Evolutionary conservation across 306 rosid species (phyloP), one percentile per base, ranked within the genome.

Genomic region (Trifolium dubium): DNA sequence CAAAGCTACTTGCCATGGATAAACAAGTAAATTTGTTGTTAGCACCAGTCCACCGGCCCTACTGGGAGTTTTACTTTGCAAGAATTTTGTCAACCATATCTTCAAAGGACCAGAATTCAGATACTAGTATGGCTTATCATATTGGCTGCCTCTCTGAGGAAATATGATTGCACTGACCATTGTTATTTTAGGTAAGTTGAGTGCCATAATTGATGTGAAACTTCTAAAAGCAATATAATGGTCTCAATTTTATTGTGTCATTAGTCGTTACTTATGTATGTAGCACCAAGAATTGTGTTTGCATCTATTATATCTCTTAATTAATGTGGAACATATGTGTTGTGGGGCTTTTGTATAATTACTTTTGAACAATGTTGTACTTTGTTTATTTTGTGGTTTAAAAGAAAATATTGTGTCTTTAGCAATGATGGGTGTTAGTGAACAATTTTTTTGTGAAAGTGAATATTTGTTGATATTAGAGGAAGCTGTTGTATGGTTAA

Each of bases 1-100:
- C 89, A 15, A 83, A 83, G 78, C 82, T 89, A 43, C 85, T 91
- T 77, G 81, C 90, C 13, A 80, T 86, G 88, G 96, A 91, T 77
- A 85, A 77, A 44, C 88, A 84, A 83, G 83, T 88, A 13, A 80
- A 84, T 79, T 73, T 88, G 58, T 72, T 86, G 77, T 72, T 94
- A 71, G 89, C 91, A 78, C 96, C 98, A 8, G 89, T 84, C 44
- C 76, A 85, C 81, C 92, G 85, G 64, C 92, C 95, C 39, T 94
- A 87, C 74, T 83, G 83, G 86, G 89, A 87, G 47, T 86, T 91
- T 85, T 78, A 84, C 32, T 7, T 83, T 40, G 64, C 72, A 23
- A 85, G 76, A 60, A 17, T 79, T 30, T 81, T 85, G 61, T 81
- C 79, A 69, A 10, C 55, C 69, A 67, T 64, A 70, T 81, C 84